These are phyloP conservation scores for Dactylella cylindrospora DNA, from an alignment of 2,329 filamentous ascomycete genomes.

Conservation along the genomic window DNA sequence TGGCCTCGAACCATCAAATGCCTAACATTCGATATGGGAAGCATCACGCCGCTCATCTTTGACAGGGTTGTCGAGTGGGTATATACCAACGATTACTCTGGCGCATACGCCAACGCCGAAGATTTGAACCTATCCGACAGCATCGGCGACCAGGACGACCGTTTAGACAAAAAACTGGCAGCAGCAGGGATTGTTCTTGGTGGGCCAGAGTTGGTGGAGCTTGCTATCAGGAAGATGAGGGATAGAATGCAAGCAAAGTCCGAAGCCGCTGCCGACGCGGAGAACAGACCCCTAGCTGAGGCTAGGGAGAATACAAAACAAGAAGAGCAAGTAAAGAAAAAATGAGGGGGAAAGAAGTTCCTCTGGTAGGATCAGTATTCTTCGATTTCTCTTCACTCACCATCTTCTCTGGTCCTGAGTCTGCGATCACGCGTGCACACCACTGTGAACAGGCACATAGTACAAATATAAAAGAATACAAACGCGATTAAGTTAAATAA, in stretches of 20 bases:
- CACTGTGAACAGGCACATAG: no score
- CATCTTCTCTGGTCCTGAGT: no score
- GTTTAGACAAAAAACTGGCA: slow-evolving; percentile 15
- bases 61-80: slow-evolving; percentile 13
- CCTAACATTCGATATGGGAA: neutral
- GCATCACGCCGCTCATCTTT: neutral
- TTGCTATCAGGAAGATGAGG: slow-evolving; percentile 12
- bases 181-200: slow-evolving; percentile 11
- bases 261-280: no score
- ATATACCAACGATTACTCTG: slow-evolving; percentile 12
- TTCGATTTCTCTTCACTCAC: no score
- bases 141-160: neutral
- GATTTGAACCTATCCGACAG: neutral
- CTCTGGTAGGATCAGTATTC: no score
- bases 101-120: neutral
- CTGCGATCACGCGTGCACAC: no score
- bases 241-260: slow-evolving; percentile 8
- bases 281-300: no score
- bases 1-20: neutral
- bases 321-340: no score
- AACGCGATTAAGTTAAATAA: no score
- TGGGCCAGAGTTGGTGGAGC: neutral
- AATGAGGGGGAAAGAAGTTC: no score
- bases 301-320: no score
- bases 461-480: no score